These are phyloP conservation scores for Eutrema yunnanense DNA, from an alignment of 345 rosid genomes.

Conservation along the genomic window DNA sequence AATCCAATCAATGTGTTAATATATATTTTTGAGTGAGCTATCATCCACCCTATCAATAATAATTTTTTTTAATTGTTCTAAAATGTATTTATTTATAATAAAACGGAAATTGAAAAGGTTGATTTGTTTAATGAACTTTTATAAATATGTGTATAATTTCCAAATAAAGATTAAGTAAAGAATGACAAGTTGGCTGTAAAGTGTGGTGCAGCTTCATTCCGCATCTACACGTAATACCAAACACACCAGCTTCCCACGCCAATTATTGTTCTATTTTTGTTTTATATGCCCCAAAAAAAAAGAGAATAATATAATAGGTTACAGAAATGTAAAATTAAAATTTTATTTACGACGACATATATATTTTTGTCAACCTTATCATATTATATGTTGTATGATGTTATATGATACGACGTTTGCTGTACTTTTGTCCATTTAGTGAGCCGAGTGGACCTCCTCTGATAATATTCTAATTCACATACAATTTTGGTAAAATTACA, in stretches of 20 bases:
- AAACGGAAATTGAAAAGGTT: neutral
- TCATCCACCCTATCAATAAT: neutral
- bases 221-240: constrained; percentile 20
- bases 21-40: neutral
- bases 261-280: constrained; percentile 17
- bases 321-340: neutral
- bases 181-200: constrained; percentile 19
- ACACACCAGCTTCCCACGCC: constrained; percentile 13
- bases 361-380: neutral
- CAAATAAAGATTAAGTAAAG: constrained; percentile 14
- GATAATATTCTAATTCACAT: neutral
- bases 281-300: neutral
- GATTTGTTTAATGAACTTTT: neutral
- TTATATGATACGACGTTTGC: constrained; percentile 9
- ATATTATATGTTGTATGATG: constrained; percentile 20
- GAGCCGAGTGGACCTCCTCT: constrained; percentile 8
- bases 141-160: neutral
- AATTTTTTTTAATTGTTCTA: neutral
- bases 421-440: neutral
- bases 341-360: neutral
- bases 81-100: neutral
- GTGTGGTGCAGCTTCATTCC: constrained; percentile 21
- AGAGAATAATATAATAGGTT: neutral
- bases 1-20: neutral
- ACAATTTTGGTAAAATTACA: neutral